Evolutionary conservation across 148 eudicot genomes (phyloP), one percentile per base, ranked within the genome.

Genomic region (Camellia lanceoleosa): DNA sequence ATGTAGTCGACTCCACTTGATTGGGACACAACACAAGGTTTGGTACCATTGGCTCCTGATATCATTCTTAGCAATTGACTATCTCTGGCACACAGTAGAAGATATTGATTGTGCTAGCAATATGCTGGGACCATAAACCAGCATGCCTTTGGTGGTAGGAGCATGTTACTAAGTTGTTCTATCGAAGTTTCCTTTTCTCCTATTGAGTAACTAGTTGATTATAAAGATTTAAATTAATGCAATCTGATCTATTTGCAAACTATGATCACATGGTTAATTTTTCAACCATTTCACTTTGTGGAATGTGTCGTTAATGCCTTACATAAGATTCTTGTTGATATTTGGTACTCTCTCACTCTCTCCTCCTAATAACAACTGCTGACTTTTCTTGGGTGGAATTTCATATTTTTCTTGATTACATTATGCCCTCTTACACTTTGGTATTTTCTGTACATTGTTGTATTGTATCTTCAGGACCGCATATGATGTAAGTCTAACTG

Each of bases 401-500:
- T 20, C 0, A 44, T 51, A 7, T 60, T 47, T 3, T 68, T 49
- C 7, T 49, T 49, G 52, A 30, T 7, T 10, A 49, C 23, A 19
- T 84, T 47, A 59, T 83, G 77, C 51, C 61, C 68, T 64, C 3
- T 7, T 66, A 64, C 77, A 38, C 70, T 85, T 52, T 77, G 68
- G 7, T 51, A 4, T 63, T 15, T 80, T 75, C 5, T 69, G 10
- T 61, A 44, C 16, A 15, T 47, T 30, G 46, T 67, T 42, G 41
- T 49, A 19, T 75, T 42, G 41, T 49, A 19, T 75, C 59, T 75
- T 78, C 90, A 94, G 98, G 89, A 90, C 97, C 63, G 98, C 98
- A 14, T 94, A 92, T 86, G 98, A 94, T 88, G 90, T 94, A 60
- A 89, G 91, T 74, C 84, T 94, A 23, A 88, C 77, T 72, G 98